A percentile compares a stretch with the other conserved stretches of the same genome.
These are phyloP conservation scores for Clitopilus passeckerianus DNA, from an alignment of 768 basidiomycete genomes.

Conservation along the genomic window DNA sequence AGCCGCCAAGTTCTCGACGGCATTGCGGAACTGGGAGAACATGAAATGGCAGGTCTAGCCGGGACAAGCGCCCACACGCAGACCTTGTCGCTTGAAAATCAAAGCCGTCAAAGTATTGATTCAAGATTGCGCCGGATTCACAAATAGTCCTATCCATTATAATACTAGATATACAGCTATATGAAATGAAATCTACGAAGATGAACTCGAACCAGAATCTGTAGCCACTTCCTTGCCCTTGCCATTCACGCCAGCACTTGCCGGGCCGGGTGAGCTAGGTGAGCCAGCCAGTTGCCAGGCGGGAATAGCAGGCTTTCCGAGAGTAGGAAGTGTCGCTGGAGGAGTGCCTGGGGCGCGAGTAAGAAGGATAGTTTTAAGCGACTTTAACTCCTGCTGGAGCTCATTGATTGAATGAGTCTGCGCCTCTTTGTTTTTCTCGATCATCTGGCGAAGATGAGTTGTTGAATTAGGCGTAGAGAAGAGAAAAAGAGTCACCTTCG, in stretches of 20 bases:
- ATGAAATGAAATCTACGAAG: neutral
- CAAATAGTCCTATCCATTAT: neutral
- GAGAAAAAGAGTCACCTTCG: slow-evolving; percentile 58
- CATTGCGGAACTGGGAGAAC: slow-evolving; percentile 73
- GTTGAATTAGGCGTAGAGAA: slow-evolving; percentile 1
- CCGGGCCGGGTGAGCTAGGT: slow-evolving; percentile 19
- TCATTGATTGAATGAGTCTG: slow-evolving; percentile 82
- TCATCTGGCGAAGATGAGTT: slow-evolving; percentile 60
- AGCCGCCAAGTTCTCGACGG: slow-evolving; percentile 66
- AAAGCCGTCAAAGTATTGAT: too few relatives aligned
- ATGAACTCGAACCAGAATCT: slow-evolving; percentile 1
- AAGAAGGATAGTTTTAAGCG: slow-evolving; percentile 83
- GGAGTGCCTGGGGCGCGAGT: slow-evolving; percentile 55
- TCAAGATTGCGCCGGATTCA: too few relatives aligned
- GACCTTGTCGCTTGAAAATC: neutral
- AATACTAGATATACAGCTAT: neutral
- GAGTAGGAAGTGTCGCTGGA: slow-evolving; percentile 44
- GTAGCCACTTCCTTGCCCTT: slow-evolving; percentile 57
- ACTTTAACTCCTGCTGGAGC: slow-evolving; percentile 91
- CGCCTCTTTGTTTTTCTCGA: slow-evolving; percentile 85
- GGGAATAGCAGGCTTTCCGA: slow-evolving; percentile 74
- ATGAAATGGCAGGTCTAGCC: slow-evolving; percentile 27
- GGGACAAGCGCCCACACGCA: neutral
- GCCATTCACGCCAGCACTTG: slow-evolving; percentile 25
- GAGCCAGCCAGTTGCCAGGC: slow-evolving; percentile 79